phyloP scores from a whole-genome alignment of 345 rosid genomes.

The Syzygium jambos region DNA sequence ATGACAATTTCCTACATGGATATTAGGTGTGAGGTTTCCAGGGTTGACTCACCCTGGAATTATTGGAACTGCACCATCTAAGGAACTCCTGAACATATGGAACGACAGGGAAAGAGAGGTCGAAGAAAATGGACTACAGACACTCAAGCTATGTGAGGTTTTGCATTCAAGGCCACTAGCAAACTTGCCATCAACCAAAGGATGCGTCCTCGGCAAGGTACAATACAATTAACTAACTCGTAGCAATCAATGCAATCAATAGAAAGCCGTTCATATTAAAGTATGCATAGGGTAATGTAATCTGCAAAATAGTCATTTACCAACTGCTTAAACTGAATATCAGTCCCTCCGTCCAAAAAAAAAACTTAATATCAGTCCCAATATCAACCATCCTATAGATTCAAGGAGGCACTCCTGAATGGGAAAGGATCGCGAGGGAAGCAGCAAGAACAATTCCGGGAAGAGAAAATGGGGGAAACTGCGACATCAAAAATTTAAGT shows the following conservation, averaged over 20 bases:
- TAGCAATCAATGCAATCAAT: neutral
- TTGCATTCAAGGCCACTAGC: conserved; percentile 80
- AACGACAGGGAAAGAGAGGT: conserved; percentile 69
- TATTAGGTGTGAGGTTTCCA: conserved; percentile 76
- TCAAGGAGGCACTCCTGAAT: conserved; percentile 45
- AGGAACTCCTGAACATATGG: conserved; percentile 71
- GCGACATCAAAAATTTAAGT: conserved; percentile 86
- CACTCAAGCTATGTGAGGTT: conserved; percentile 60
- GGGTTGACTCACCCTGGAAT: conserved; percentile 87
- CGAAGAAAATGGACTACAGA: conserved; percentile 46
- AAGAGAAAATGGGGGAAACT: conserved; percentile 95
- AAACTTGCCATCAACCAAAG: conserved; percentile 60
- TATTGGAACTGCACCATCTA: conserved; percentile 83
- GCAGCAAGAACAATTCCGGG: conserved; percentile 96
- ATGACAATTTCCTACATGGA: neutral
- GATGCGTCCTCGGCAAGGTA: conserved; percentile 75
- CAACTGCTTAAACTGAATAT: neutral
- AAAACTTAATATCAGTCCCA: neutral
- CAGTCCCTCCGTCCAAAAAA: too few relatives aligned
- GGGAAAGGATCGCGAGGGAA: conserved; percentile 66
- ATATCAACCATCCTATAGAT: conserved; percentile 29
- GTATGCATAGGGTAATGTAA: neutral
- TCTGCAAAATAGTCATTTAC: neutral
- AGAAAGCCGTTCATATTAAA: neutral
- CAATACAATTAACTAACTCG: neutral